Evolutionary conservation across 805 yeast species (phyloP).

Genomic region (Ogataea zsoltii): DNA sequence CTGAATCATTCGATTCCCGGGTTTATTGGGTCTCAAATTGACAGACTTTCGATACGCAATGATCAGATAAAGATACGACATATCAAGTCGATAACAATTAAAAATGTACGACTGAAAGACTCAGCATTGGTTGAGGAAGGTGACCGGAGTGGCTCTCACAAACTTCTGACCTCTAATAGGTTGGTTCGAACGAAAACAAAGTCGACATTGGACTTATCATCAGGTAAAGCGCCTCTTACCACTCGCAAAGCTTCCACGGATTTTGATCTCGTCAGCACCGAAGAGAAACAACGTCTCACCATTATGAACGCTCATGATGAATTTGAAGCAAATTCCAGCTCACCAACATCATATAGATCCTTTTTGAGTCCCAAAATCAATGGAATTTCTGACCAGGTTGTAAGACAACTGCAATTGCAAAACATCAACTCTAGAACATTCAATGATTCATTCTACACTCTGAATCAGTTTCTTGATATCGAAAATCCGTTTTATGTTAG

Average conservation of each 20-base stretch:
- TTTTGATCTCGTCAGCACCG: constrained; percentile 5
- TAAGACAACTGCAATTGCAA: constrained; percentile 33
- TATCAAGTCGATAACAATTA: constrained; percentile 21
- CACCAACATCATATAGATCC: background rate
- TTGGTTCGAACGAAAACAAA: constrained; percentile 11
- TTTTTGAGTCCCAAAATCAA: constrained; percentile 2
- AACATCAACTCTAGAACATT: constrained; percentile 29
- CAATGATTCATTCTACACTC: constrained; percentile 37
- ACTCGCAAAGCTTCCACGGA: constrained; percentile 3
- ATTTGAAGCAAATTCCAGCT: background rate
- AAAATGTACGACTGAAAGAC: constrained; percentile 16
- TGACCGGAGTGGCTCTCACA: background rate
- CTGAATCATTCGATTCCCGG: constrained; percentile 9
- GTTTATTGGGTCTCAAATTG: constrained; percentile 1
- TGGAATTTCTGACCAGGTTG: constrained; percentile 22
- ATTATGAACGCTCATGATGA: background rate
- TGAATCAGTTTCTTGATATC: constrained; percentile 30
- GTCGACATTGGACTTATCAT: constrained; percentile 11
- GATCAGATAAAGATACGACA: constrained; percentile 29
- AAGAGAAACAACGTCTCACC: constrained; percentile 1
- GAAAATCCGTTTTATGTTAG: constrained; percentile 38
- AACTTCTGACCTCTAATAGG: background rate
- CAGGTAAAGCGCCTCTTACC: background rate
- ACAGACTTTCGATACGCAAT: constrained; percentile 12
- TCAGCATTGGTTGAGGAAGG: background rate